Percentiles rank a stretch among this genome's conserved stretches.
Conservation (phyloP, 257 asterid genomes). For the Nicotiana tabacum region DNA sequence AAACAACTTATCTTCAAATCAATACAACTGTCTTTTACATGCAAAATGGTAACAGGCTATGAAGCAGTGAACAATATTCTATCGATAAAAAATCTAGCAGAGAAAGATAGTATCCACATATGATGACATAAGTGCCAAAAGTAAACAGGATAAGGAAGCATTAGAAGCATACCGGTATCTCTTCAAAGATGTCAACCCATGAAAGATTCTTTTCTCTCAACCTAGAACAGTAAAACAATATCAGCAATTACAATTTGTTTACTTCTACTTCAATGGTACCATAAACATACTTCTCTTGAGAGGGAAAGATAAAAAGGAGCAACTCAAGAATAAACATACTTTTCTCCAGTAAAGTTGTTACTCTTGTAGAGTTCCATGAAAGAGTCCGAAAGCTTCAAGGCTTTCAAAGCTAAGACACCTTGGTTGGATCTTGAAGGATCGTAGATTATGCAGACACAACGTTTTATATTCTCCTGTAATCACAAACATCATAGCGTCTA, state of each 20-base stretch:
- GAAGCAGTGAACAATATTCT: background rate
- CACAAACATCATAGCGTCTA: slow-evolving; percentile 5
- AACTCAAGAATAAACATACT: slow-evolving; percentile 39
- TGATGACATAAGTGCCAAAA: background rate
- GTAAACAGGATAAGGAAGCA: background rate
- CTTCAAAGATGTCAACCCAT: slow-evolving; percentile 98
- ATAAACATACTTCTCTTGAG: background rate
- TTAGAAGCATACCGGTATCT: slow-evolving; percentile 70
- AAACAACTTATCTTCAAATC: background rate
- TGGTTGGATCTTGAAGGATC: slow-evolving; percentile 97
- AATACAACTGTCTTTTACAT: background rate
- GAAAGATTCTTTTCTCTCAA: slow-evolving; percentile 94
- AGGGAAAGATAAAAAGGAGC: slow-evolving; percentile 6
- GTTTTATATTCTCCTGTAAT: slow-evolving; percentile 82
- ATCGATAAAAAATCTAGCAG: background rate
- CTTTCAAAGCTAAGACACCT: slow-evolving; percentile 95
- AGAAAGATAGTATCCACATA: background rate
- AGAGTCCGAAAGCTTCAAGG: slow-evolving; percentile 92
- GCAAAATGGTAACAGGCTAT: slow-evolving; percentile 1
- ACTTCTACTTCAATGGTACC: background rate
- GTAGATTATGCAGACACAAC: slow-evolving; percentile 92
- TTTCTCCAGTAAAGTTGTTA: slow-evolving; percentile 88
- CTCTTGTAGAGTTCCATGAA: slow-evolving; percentile 93
- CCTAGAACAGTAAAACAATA: slow-evolving; percentile 36
- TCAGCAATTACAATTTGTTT: background rate